A percentile compares a stretch with the other conserved stretches of the same genome.
Evolutionary conservation across 352 stramenopile species (phyloP).

Genomic region (Phytophthora quininea): DNA sequence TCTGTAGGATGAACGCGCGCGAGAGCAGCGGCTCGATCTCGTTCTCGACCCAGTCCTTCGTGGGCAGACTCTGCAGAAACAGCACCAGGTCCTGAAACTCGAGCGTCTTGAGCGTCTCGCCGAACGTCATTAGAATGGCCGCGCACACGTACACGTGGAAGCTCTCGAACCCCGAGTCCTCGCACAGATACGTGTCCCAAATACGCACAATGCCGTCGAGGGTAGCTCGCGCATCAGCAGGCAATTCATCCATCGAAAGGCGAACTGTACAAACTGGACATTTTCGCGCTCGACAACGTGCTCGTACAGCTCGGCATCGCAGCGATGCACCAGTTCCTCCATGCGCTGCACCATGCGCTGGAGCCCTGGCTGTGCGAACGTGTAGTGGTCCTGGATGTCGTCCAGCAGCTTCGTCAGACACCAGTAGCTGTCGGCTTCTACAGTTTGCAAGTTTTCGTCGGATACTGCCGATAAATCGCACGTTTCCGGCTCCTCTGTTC

Average conservation of each 20-base stretch:
- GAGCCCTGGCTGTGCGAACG: constrained; percentile 97
- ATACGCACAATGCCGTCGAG: constrained; percentile 95
- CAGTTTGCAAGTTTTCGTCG: constrained; percentile 69
- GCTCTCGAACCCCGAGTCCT: constrained; percentile 98
- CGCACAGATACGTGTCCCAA: constrained; percentile 99
- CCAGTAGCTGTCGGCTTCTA: constrained; percentile 99
- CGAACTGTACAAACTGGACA: constrained; percentile 99
- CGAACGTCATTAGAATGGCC: constrained; percentile 98
- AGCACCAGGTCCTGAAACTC: constrained; percentile 98
- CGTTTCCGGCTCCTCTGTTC: constrained; percentile 70
- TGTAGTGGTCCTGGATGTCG: constrained; percentile 99
- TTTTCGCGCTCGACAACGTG: constrained; percentile 94
- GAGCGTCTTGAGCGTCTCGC: constrained; percentile 93
- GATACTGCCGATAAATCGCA: constrained; percentile 74
- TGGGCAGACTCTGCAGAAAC: constrained; percentile 97
- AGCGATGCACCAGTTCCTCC: constrained; percentile 96
- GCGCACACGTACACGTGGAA: constrained; percentile 99
- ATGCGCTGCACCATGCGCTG: constrained; percentile 98
- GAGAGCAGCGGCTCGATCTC: constrained; percentile 98
- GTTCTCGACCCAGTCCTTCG: constrained; percentile 96
- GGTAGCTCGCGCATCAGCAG: constrained; percentile 97
- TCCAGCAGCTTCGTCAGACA: constrained; percentile 98
- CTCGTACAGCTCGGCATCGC: constrained; percentile 94
- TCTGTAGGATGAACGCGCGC: constrained; percentile 95
- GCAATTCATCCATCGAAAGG: constrained; percentile 99